Evolutionary conservation across 2,329 filamentous ascomycete species (phyloP).

Genomic region (Talaromyces funiculosus): DNA sequence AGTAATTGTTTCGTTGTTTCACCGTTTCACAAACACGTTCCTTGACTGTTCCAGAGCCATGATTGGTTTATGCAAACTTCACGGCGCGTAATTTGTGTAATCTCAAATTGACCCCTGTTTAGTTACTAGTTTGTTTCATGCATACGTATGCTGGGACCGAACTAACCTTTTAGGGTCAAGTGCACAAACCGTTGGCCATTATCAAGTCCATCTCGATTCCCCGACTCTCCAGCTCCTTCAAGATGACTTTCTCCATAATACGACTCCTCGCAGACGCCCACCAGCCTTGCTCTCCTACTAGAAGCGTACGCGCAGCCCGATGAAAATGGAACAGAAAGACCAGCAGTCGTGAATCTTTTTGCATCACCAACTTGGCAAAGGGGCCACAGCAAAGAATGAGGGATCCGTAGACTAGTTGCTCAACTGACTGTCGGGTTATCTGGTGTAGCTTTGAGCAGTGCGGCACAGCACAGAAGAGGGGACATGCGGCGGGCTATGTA

Average conservation of each 20-base stretch:
- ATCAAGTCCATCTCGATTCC: neutral
- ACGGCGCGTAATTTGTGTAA: neutral
- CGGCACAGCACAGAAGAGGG: constrained; percentile 1
- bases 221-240: neutral
- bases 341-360: neutral
- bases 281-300: neutral
- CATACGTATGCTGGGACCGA: neutral
- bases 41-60: neutral
- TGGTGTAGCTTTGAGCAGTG: neutral
- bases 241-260: neutral
- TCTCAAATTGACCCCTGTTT: neutral
- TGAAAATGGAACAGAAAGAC: neutral
- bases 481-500: neutral
- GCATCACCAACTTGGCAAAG: neutral
- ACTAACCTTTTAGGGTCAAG: neutral
- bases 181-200: neutral
- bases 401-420: constrained; percentile 4
- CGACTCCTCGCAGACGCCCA: neutral
- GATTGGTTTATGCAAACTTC: too few species aligned
- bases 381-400: neutral
- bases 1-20: neutral
- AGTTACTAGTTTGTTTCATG: neutral
- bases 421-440: too few species aligned
- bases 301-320: neutral
- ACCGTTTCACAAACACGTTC: neutral